Evolutionary conservation across 179 eudicot genomes (phyloP), one percentile per base, ranked within the genome.

Genomic region (Spergularia azorica): DNA sequence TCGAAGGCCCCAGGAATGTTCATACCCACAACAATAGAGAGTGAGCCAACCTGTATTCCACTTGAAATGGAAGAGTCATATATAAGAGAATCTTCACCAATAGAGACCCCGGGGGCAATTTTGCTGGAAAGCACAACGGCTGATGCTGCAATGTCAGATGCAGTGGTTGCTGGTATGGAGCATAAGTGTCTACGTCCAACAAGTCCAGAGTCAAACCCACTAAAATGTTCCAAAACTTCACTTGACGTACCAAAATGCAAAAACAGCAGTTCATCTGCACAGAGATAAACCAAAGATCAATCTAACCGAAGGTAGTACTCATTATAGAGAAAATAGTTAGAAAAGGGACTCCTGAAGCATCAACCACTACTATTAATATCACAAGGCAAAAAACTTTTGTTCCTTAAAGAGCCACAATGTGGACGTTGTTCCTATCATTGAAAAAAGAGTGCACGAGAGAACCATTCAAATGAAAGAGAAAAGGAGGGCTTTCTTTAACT

Each of bases 241-340:
- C 96, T 96, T 60, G 99, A 96, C 63, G 99, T 96, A 63, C 99
- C 99, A 80, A 90, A 96, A 86, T 96, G 99, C 76, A 96, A 86
- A 85, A 96, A 96, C 2, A 81, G 83, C 76, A 96, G 83, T 81
- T 93, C 97, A 87, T 89, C 99, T 96, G 94, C 79, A 79, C 11
- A 70, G 57, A 74, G 62, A 60, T 67, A 65, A 79, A 71, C 7
- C 21, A 26, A 74, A 61, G 43, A 70, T 75, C 52, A 82, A 52
- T 26, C 26, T 71, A 14, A 7, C 20, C 21, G 67, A 67, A 79
- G 59, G 67, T 13, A 76, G 65, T 38, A 55, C 67, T n/a, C 60
- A 20, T 18, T 0, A 58, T 52, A 26, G 16, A 21, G 5, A 12
- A 21, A 12, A 15, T 32, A 62, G 66, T 18, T 36, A 39, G 52